Conservation (phyloP, 129 eudicot species). For the Deinandra increscens region DNA sequence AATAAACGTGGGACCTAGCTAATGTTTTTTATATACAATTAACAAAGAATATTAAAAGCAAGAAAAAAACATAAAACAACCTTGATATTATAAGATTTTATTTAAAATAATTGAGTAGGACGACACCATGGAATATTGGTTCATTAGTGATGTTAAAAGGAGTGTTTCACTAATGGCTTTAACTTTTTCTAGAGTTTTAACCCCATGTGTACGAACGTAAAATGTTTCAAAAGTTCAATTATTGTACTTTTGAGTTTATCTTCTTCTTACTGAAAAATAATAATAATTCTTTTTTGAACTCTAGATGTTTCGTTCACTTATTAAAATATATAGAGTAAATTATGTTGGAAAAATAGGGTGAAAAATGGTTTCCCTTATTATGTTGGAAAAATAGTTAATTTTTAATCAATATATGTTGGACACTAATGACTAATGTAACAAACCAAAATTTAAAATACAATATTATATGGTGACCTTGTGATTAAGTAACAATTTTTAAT, state of each 20-base stretch:
- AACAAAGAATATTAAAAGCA: background rate
- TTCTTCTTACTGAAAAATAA: background rate
- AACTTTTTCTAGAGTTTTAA: slow-evolving; percentile 8
- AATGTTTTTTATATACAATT: slow-evolving; percentile 11
- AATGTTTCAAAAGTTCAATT: slow-evolving; percentile 21
- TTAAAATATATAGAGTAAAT: too few species aligned
- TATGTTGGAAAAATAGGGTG: too few species aligned
- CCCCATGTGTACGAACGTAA: slow-evolving; percentile 9
- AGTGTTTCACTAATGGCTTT: slow-evolving; percentile 17
- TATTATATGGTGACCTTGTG: too few species aligned
- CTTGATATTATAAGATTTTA: slow-evolving; percentile 20
- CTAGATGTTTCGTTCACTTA: background rate
- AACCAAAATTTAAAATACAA: too few species aligned
- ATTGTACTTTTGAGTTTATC: background rate
- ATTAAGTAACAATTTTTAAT: too few species aligned
- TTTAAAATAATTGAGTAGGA: slow-evolving; percentile 22
- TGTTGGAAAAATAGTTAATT: too few species aligned
- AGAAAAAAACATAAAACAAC: slow-evolving; percentile 14
- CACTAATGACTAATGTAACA: too few species aligned
- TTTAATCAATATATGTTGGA: too few species aligned
- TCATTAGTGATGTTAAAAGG: slow-evolving; percentile 29
- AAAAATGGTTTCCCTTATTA: too few species aligned
- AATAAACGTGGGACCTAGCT: slow-evolving; percentile 13
- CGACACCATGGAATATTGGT: slow-evolving; percentile 1
- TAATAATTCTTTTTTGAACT: background rate